phyloP scores from a whole-genome alignment of 169 alveolate species.

The Theileria annulata region DNA sequence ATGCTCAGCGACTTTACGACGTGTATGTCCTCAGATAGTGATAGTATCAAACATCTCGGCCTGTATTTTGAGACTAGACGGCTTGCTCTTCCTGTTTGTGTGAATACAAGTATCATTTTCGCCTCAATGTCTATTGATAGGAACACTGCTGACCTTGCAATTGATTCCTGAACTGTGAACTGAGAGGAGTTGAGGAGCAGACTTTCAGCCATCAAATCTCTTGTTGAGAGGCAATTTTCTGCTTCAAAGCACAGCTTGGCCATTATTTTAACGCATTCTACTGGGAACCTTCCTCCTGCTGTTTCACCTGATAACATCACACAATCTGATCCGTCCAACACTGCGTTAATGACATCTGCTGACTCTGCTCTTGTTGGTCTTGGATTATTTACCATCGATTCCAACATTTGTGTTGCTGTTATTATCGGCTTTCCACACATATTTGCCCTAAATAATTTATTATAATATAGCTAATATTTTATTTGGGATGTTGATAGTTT shows the following conservation, averaged over 20 bases:
- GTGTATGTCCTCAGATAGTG: slow-evolving; percentile 86
- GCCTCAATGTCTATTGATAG: slow-evolving; percentile 87
- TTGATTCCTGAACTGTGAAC: slow-evolving; percentile 83
- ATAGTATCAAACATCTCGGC: slow-evolving; percentile 91
- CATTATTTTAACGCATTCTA: slow-evolving; percentile 82
- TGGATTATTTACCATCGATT: slow-evolving; percentile 94
- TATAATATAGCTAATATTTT: not conserved
- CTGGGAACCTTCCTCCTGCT: slow-evolving; percentile 83
- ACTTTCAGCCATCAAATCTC: slow-evolving; percentile 69
- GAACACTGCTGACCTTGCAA: slow-evolving; percentile 89
- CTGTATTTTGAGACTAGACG: slow-evolving; percentile 94
- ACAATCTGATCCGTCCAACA: slow-evolving; percentile 97
- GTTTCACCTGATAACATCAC: slow-evolving; percentile 90
- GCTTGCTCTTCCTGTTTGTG: slow-evolving; percentile 96
- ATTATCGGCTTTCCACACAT: slow-evolving; percentile 95
- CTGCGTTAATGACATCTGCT: slow-evolving; percentile 98
- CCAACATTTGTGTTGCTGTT: slow-evolving; percentile 99
- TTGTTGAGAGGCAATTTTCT: slow-evolving; percentile 79
- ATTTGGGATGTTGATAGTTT: slow-evolving; percentile 2
- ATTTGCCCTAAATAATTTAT: slow-evolving; percentile 77
- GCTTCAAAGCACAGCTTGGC: slow-evolving; percentile 83
- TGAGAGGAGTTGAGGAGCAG: slow-evolving; percentile 69
- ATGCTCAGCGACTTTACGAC: slow-evolving; percentile 89
- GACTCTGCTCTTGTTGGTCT: slow-evolving; percentile 99
- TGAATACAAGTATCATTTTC: slow-evolving; percentile 89